These are phyloP conservation scores for Raffaelea arxii DNA, from an alignment of 2,329 filamentous ascomycete species.

Conservation along the genomic window DNA sequence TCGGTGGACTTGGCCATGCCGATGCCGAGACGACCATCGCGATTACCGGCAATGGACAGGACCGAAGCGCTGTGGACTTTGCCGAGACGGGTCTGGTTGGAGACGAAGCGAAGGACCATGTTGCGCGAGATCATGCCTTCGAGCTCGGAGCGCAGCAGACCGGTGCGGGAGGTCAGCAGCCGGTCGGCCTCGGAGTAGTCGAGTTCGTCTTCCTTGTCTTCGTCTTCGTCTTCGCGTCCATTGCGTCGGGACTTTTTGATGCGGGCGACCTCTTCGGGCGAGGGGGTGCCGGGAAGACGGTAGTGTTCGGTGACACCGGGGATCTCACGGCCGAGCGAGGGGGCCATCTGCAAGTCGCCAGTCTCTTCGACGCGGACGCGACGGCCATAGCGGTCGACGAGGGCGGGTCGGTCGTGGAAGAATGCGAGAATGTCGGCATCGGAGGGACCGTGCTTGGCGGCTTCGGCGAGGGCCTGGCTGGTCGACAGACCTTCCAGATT, in stretches of 20 bases:
- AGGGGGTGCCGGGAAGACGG: too few relatives aligned
- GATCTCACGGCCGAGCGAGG: constrained; percentile 40
- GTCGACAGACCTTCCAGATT: constrained; percentile 15
- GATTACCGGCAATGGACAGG: constrained; percentile 77
- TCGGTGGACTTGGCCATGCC: constrained; percentile 86
- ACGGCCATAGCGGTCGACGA: constrained; percentile 21
- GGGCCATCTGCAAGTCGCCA: constrained; percentile 35
- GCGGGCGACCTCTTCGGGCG: too few relatives aligned
- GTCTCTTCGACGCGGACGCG: constrained; percentile 10
- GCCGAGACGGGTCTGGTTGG: constrained; percentile 92
- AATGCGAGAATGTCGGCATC: constrained; percentile 22
- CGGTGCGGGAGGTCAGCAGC: constrained; percentile 32
- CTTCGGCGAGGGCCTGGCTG: constrained; percentile 14
- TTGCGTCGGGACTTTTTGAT: too few relatives aligned
- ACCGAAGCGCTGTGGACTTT: constrained; percentile 74
- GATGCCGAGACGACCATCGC: constrained; percentile 74
- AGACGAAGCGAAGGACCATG: constrained; percentile 63
- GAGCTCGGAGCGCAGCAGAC: constrained; percentile 23
- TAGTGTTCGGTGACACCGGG: constrained; percentile 39
- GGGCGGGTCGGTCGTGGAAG: constrained; percentile 24
- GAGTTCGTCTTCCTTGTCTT: constrained; percentile 40
- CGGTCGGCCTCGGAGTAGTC: constrained; percentile 42
- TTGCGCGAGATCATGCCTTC: neutral
- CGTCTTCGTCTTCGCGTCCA: constrained; percentile 43
- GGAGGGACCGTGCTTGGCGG: constrained; percentile 19